Base-by-base conservation (phyloP, 371 early-diverging fungal species). In the Capniomyces stellatus region DNA sequence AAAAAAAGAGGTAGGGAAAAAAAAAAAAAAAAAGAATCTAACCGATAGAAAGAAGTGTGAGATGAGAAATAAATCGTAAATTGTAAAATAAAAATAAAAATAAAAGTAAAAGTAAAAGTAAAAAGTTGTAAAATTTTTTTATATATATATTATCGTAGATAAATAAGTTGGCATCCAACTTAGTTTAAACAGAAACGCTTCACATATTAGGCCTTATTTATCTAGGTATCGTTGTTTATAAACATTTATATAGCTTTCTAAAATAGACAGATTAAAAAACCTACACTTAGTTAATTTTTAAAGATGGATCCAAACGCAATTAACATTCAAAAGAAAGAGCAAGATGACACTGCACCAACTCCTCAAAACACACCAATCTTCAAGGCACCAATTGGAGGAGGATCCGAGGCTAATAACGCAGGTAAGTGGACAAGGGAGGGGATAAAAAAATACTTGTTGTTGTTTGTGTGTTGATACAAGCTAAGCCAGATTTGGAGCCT, bases 331-430 rank as follows among this genome's bases (percentile, higher is more conserved):
- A 58, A 64, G 41, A 71, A 72, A 64, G 66, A 64, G 49, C 57
- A 59, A 29, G 66, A 59, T 46, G 71, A 71, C 64, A 64, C 72
- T 50, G 79, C 81, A 27, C 81, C 81, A 28, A 81, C 82, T 29
- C 81, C 81, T 54, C 82, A 83, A 69, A 83, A 83, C 67, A 81
- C 82, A 51, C 83, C 82, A 46, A 73, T 75, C 49, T 73, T 75
- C 61, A 71, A 74, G 31, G 75, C 81, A 54, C 82, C 80, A 48
- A 74, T 81, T 43, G 24, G 51, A n/a, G 24, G 29, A 12, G 15
- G 35, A n/a, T n/a, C n/a, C n/a, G n/a, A n/a, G n/a, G n/a, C n/a
- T n/a, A n/a, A n/a, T n/a, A n/a, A n/a, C n/a, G n/a, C n/a, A n/a
- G n/a, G n/a, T n/a, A n/a, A n/a, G 30, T 48, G 21, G 53, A 42